Base-by-base conservation (phyloP, 805 yeast species). In the Candida michaelii region DNA sequence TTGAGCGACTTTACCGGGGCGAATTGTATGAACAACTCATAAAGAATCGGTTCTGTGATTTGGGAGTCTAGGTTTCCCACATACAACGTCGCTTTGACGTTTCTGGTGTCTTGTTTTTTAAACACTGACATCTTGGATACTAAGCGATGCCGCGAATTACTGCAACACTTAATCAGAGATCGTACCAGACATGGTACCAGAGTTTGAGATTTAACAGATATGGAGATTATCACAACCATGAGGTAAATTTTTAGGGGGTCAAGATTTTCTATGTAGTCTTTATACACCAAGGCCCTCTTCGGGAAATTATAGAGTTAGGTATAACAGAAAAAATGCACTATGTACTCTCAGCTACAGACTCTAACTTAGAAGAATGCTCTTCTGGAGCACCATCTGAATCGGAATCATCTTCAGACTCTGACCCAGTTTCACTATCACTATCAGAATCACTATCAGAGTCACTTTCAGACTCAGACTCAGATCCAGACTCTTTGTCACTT, bases 21-120 rank as follows among this genome's bases (percentile, higher is more conserved):
- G 31, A 88, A 82, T 60, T 93, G 98, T 5, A 86, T 60, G 59
- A 89, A 82, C 15, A 93, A 73, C 60, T 93, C 99, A 55, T 83
- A 87, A 21, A 93, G 61, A 14, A 90, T 55, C 2, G 72, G 64
- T 53, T 87, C 96, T 1, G 82, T 80, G 4, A 82, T 95, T 36
- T 77, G 75, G 1, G 83, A 80, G 50, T 87, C 96, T 3, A 93
- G 63, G 51, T 89, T 88, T 0, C 97, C 97, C 12, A 89, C 74
- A 57, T 87, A 89, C 1, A 89, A 59, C 1, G 95, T 76, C 2
- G 80, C 77, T 30, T 79, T 80, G 39, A 74, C 77, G 53, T 82
- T 80, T 38, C 81, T 66, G 36, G 80, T 82, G 5, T 65, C 47
- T 25, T 74, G 80, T 39, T 59, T 63, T 27, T 63, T 56, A 38